Evolutionary conservation across 257 asterid genomes (phyloP).

Genomic region (Dorcoceras hygrometricum): DNA sequence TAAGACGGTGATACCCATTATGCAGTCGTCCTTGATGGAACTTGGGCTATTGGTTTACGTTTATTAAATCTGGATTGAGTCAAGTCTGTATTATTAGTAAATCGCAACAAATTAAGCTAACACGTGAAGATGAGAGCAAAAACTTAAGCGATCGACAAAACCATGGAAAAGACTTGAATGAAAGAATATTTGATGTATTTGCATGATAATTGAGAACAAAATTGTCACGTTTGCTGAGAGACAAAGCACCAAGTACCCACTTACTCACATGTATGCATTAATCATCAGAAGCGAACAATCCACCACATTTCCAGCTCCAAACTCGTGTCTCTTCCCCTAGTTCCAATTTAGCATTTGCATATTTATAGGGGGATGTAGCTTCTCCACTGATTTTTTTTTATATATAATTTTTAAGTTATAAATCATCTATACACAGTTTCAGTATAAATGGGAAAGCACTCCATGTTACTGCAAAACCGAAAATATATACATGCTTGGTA

Average conservation of each 20-base stretch:
- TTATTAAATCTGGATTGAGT: no score
- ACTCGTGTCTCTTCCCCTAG: conserved; percentile 56
- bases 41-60: no score
- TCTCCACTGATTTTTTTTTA: not conserved
- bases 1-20: no score
- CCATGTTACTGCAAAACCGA: no score
- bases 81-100: no score
- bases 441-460: no score
- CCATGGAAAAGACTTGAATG: conserved; percentile 25
- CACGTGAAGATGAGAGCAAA: not conserved
- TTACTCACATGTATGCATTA: conserved; percentile 75
- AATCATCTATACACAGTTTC: no score
- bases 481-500: no score
- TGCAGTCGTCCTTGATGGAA: no score
- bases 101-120: not conserved
- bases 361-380: conserved; percentile 19
- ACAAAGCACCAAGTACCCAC: conserved; percentile 74
- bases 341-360: conserved; percentile 56
- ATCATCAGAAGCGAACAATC: conserved; percentile 67
- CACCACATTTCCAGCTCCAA: conserved; percentile 52
- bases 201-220: conserved; percentile 24
- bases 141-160: not conserved
- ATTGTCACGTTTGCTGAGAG: conserved; percentile 47
- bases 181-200: conserved; percentile 14
- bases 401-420: no score